phyloP scores from a whole-genome alignment of 1,139 yeast species.

The Yamadazyma triangularis region DNA sequence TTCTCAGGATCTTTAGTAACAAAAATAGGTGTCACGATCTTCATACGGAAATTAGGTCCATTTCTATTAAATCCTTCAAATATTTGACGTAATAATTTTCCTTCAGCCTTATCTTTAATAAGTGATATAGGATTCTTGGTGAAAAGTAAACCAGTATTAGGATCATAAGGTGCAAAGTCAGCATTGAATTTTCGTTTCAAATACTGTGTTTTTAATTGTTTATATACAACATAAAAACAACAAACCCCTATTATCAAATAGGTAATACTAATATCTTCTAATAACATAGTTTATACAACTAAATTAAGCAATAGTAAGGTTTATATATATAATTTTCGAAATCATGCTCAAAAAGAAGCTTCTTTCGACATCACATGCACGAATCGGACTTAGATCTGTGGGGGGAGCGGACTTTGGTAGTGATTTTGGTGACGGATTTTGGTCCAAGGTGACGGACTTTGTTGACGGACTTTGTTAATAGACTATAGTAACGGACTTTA shows the following conservation, averaged over 20 bases:
- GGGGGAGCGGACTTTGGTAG: too few relatives aligned
- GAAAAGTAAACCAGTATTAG: too few relatives aligned
- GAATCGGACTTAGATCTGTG: background rate
- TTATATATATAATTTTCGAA: background rate
- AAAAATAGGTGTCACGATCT: conserved; percentile 11
- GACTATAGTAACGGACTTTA: too few relatives aligned
- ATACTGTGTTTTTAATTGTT: background rate
- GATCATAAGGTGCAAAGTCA: too few relatives aligned
- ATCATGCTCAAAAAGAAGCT: too few relatives aligned
- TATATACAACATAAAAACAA: background rate
- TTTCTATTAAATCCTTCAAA: conserved; percentile 11
- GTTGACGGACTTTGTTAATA: too few relatives aligned
- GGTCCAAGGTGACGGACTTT: too few relatives aligned
- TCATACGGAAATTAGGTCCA: conserved; percentile 4
- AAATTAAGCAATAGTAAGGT: background rate
- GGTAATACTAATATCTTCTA: background rate
- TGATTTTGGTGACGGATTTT: too few relatives aligned
- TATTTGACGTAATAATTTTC: conserved; percentile 18
- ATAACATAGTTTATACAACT: background rate
- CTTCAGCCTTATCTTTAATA: conserved; percentile 17
- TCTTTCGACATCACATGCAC: too few relatives aligned
- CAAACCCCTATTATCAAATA: background rate
- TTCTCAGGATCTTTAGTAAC: conserved; percentile 26
- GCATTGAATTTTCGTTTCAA: too few relatives aligned
- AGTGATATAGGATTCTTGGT: too few relatives aligned